Evolutionary conservation across 2,329 filamentous ascomycete species (phyloP).

Genomic region (Fusarium continuum): DNA sequence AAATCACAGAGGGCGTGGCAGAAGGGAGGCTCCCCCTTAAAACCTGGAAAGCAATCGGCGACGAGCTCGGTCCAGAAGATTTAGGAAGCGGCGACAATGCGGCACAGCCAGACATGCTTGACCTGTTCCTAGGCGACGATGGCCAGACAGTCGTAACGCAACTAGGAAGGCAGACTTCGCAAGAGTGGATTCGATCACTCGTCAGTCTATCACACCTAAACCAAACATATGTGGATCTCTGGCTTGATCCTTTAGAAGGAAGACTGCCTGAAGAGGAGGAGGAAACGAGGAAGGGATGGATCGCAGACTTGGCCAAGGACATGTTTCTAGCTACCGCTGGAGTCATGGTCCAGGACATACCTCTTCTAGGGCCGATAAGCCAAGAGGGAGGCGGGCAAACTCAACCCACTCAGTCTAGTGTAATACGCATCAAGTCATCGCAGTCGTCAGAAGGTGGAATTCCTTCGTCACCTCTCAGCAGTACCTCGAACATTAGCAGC

Average conservation of each 20-base stretch:
- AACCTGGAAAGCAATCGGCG: slow-evolving; percentile 47
- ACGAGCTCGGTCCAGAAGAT: slow-evolving; percentile 1
- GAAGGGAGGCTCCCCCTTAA: slow-evolving; percentile 43
- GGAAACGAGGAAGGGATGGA: slow-evolving; percentile 40
- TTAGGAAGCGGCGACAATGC: slow-evolving; percentile 26
- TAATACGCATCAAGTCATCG: slow-evolving; percentile 39
- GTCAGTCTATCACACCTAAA: slow-evolving; percentile 44
- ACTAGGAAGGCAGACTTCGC: slow-evolving; percentile 39
- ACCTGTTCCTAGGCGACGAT: slow-evolving; percentile 41
- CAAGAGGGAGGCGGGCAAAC: slow-evolving; percentile 7
- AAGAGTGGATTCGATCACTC: slow-evolving; percentile 39
- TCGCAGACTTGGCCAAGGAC: slow-evolving; percentile 48
- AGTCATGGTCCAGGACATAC: slow-evolving; percentile 48
- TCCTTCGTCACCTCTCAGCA: slow-evolving; percentile 35
- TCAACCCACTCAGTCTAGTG: slow-evolving; percentile 23
- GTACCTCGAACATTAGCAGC: slow-evolving; percentile 6
- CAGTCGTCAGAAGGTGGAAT: slow-evolving; percentile 33
- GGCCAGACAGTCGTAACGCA: slow-evolving; percentile 45
- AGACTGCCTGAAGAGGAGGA: slow-evolving; percentile 40
- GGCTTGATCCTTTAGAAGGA: slow-evolving; percentile 44
- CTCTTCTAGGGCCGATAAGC: slow-evolving; percentile 41
- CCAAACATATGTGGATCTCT: slow-evolving; percentile 45
- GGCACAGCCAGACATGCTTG: slow-evolving; percentile 44
- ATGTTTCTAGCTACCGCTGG: slow-evolving; percentile 49
- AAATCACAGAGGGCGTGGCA: slow-evolving; percentile 39